Evolutionary conservation across 1,139 yeast genomes (phyloP).

Genomic region (Yamadazyma blattariae): DNA sequence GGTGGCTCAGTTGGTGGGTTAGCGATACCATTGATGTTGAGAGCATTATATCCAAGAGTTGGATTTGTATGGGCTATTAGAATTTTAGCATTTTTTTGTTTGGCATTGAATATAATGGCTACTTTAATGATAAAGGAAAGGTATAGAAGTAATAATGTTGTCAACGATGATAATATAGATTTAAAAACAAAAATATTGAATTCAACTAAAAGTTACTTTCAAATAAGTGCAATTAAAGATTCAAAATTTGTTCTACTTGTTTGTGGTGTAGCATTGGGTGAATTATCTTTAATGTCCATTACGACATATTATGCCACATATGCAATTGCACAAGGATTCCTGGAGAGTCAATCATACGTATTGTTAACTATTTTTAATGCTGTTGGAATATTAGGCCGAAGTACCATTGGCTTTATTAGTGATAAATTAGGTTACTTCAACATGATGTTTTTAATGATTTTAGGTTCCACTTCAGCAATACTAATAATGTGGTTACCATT

Average conservation of each 20-base stretch:
- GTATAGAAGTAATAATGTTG: no score
- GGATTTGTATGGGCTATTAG: slow-evolving; percentile 67
- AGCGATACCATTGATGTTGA: slow-evolving; percentile 57
- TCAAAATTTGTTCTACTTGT: slow-evolving; percentile 23
- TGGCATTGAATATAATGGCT: slow-evolving; percentile 37
- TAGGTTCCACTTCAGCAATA: slow-evolving; percentile 29
- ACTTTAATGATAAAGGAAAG: slow-evolving; percentile 49
- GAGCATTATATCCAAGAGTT: slow-evolving; percentile 47
- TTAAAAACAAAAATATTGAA: slow-evolving; percentile 1
- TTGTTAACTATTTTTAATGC: slow-evolving; percentile 40
- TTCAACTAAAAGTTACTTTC: slow-evolving; percentile 18
- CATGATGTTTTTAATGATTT: slow-evolving; percentile 35
- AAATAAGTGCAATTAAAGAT: slow-evolving; percentile 24
- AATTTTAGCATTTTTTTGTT: slow-evolving; percentile 48
- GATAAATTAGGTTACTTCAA: slow-evolving; percentile 40
- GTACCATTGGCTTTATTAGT: slow-evolving; percentile 36
- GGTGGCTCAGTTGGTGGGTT: slow-evolving; percentile 69
- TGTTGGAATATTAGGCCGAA: slow-evolving; percentile 37
- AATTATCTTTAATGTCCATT: slow-evolving; percentile 52
- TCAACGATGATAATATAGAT: no score
- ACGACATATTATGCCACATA: slow-evolving; percentile 44
- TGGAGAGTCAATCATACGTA: slow-evolving; percentile 34
- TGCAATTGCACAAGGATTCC: slow-evolving; percentile 39
- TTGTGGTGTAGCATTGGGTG: slow-evolving; percentile 46
- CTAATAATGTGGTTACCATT: slow-evolving; percentile 39